These are phyloP conservation scores for Chlamydomonas incerta DNA, from an alignment of 139 green algal species.

Conservation along the genomic window DNA sequence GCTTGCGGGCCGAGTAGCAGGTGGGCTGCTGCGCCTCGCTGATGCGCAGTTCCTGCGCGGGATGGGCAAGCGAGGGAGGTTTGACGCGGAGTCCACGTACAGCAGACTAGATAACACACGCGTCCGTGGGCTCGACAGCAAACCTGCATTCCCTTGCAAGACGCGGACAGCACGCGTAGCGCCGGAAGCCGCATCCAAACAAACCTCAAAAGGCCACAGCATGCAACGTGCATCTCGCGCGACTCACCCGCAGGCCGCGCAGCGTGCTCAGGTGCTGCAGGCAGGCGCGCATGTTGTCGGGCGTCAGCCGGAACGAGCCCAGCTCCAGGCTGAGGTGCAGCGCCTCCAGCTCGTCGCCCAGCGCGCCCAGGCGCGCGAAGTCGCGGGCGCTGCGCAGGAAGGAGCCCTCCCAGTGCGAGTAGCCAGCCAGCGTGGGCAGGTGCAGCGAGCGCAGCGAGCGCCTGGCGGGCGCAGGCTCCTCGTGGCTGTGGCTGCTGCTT, in stretches of 20 bases:
- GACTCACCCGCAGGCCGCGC: background rate
- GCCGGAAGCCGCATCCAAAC: too few species aligned
- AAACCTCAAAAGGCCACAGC: too few species aligned
- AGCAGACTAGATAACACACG: too few species aligned
- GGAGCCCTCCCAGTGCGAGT: slow-evolving; percentile 39
- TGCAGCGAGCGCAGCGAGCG: background rate
- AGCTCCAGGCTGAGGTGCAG: slow-evolving; percentile 23
- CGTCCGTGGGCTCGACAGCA: too few species aligned
- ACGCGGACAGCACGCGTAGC: too few species aligned
- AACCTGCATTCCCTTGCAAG: too few species aligned
- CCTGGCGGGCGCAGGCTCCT: background rate
- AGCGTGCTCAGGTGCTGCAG: background rate
- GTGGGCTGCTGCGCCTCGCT: slow-evolving; percentile 5
- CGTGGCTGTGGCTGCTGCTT: background rate
- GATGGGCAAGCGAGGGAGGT: too few species aligned
- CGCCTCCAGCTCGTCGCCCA: background rate
- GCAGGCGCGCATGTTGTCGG: background rate
- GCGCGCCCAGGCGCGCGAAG: background rate
- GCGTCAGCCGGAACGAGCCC: background rate
- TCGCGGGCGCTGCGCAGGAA: background rate
- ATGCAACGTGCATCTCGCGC: too few species aligned
- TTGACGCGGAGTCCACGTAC: too few species aligned
- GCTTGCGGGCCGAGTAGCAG: slow-evolving; percentile 15
- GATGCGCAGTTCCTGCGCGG: slow-evolving; percentile 19
- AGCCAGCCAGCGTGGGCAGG: slow-evolving; percentile 28